These are phyloP conservation scores for Platanus orientalis DNA, from an alignment of 164 flowering plant species.

Conservation along the genomic window DNA sequence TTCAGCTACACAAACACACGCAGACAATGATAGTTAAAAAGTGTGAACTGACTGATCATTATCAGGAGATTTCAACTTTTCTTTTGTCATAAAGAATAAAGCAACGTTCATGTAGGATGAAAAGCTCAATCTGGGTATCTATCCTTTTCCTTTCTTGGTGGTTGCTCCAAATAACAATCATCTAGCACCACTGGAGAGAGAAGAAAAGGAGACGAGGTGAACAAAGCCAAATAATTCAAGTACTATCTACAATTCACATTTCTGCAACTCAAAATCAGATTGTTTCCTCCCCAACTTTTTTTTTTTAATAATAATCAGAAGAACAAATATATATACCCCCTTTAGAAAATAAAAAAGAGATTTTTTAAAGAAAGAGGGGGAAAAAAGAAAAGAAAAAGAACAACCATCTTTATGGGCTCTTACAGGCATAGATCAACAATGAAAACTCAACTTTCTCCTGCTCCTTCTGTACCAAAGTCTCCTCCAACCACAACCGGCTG, in stretches of 20 bases:
- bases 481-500: conserved; percentile 72
- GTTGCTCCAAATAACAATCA: too few relatives aligned
- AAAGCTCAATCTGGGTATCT: too few relatives aligned
- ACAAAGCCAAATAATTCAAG: not conserved
- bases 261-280: not conserved
- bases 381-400: not conserved
- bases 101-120: too few relatives aligned
- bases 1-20: too few relatives aligned
- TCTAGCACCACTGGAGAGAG: not conserved
- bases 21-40: too few relatives aligned
- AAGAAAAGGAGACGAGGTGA: not conserved
- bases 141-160: too few relatives aligned
- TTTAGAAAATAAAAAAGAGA: too few relatives aligned
- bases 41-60: too few relatives aligned
- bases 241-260: not conserved
- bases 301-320: not conserved
- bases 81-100: too few relatives aligned
- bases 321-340: too few relatives aligned
- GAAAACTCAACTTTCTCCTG: conserved; percentile 64
- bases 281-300: not conserved
- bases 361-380: not conserved
- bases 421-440: conserved; percentile 74
- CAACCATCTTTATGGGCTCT: conserved; percentile 26
- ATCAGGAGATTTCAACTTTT: too few relatives aligned
- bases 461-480: conserved; percentile 46